phyloP scores from a whole-genome alignment of 176 grass and related monocot genomes.

The Melocanna baccifera region DNA sequence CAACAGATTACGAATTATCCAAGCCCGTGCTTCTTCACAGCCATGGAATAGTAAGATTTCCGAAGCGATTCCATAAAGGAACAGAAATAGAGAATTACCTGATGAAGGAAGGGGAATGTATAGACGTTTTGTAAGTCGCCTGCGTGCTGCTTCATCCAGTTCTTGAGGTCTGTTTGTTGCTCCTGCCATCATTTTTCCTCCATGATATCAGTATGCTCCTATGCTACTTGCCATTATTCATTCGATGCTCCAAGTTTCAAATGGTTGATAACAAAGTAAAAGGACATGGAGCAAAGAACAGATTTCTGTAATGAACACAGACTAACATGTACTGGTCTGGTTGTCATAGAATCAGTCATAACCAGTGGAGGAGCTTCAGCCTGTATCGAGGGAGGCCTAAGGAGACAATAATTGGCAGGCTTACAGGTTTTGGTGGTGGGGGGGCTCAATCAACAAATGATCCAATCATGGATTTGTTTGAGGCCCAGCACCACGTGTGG shows the following conservation, averaged over 20 bases:
- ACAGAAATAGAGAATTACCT: constrained; percentile 50
- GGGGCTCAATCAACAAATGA: not conserved
- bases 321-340: not conserved
- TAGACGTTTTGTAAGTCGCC: constrained; percentile 83
- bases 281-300: not conserved
- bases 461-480: not conserved
- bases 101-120: constrained; percentile 95
- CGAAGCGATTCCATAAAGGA: not conserved
- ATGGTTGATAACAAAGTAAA: not conserved
- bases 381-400: not conserved
- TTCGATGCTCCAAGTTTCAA: not conserved
- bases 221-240: not conserved
- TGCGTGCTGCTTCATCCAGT: constrained; percentile 95
- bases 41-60: constrained; percentile 32
- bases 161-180: constrained; percentile 98
- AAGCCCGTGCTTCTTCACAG: constrained; percentile 79
- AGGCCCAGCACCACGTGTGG: not conserved
- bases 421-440: not conserved
- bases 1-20: constrained; percentile 77
- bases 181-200: constrained; percentile 45
- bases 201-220: constrained; percentile 13
- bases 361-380: not conserved
- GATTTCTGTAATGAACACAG: not conserved
- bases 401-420: not conserved
- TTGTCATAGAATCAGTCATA: not conserved